Evolutionary conservation across 2,329 filamentous ascomycete genomes (phyloP), one percentile per base, ranked within the genome.

Genomic region (Tolypocladium tundrense): DNA sequence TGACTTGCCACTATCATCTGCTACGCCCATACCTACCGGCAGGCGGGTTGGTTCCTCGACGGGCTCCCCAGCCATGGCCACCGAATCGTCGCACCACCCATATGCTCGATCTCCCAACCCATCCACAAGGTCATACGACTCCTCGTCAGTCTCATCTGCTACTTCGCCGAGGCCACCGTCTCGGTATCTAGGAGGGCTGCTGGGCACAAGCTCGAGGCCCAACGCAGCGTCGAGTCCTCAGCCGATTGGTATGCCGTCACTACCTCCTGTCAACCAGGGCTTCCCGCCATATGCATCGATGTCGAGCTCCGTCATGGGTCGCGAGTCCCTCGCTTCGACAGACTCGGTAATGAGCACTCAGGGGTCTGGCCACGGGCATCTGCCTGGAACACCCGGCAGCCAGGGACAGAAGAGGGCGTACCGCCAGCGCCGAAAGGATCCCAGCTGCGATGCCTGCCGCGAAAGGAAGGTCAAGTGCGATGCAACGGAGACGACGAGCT

Each of bases 381-480:
- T 72, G 41, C 62, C 66, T 21, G 70, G 69, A 79, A 78, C 65
- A 71, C 63, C 69, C 83, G 63, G 67, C 1, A 53, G 60, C 6
- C 88, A 89, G 64, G 83, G 88, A 39, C 91, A 96, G 72, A 97
- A 97, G 73, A 81, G 94, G 69, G 93, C 94, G 3, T 99, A 97
- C 75, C 86, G 94, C 31, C 94, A 99, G 72, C 81, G 94, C 64
- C 84, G 94, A 65, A 99, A 99, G 70, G 94, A 99, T 67, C 94
- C 94, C 1, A 97, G 91, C 68, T 99, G 94, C 72, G 94, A 99
- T 77, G 94, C 94, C 55, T 99, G 94, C 71, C 84, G 94, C 60
- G 94, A 99, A 67, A 77, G 86, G 63, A 88, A 88, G 73, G 86
- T 88, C 69, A 88, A 88, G 81, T 99, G 94, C 72, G 94, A 99